Conservation (phyloP, 2,329 filamentous ascomycete genomes). For the Trichoderma koningii region DNA sequence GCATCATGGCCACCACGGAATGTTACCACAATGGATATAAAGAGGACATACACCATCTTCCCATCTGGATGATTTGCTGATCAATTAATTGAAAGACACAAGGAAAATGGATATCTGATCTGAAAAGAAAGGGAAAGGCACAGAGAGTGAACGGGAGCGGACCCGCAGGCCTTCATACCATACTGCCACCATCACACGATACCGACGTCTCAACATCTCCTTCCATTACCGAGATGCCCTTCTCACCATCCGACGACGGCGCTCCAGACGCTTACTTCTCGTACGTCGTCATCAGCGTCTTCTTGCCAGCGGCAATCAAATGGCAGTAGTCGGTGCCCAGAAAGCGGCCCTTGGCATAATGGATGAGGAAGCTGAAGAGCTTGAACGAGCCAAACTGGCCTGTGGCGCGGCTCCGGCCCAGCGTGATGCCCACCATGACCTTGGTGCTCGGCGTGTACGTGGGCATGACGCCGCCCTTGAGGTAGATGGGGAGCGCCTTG, state of each 20-base stretch:
- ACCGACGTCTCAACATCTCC: not conserved
- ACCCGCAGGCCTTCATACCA: not conserved
- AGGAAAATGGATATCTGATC: slow-evolving; percentile 16
- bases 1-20: not conserved
- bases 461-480: slow-evolving; percentile 36
- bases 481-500: slow-evolving; percentile 40
- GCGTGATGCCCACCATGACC: slow-evolving; percentile 41
- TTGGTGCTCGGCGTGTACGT: slow-evolving; percentile 39
- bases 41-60: too few relatives aligned
- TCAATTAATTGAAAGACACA: not conserved
- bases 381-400: slow-evolving; percentile 44
- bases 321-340: slow-evolving; percentile 42
- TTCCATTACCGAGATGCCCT: not conserved
- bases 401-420: slow-evolving; percentile 45
- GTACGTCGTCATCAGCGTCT: slow-evolving; percentile 36
- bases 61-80: slow-evolving; percentile 1
- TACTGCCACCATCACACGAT: too few relatives aligned
- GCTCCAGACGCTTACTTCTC: slow-evolving; percentile 36
- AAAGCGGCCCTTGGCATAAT: slow-evolving; percentile 43
- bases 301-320: slow-evolving; percentile 41
- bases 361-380: slow-evolving; percentile 44
- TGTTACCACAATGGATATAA: not conserved
- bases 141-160: not conserved
- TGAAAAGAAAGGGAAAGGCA: not conserved
- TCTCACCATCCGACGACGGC: not conserved